Evolutionary conservation across 1,284 basidiomycete genomes (phyloP), one percentile per base, ranked within the genome.

Genomic region (Sporisorium graminicola): DNA sequence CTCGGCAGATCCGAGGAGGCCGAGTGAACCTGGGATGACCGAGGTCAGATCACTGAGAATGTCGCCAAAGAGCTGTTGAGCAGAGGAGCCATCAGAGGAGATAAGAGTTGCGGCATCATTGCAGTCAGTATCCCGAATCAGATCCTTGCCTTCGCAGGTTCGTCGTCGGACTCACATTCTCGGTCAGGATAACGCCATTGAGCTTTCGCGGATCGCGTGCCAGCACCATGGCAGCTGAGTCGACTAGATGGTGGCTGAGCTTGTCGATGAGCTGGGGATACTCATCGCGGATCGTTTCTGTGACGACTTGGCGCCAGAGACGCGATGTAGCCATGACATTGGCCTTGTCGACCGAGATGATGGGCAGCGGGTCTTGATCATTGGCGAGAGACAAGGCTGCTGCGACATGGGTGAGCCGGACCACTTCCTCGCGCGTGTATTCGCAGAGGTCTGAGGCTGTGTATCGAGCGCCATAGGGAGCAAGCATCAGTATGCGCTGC

Each of bases 291-390:
- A 82, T 67, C 13, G 81, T 82, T 52, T 82, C 81, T n/a, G 73
- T 78, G 54, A 82, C 80, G 22, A 82, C 80, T 86, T 92, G 94
- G 66, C 96, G 89, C 96, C 96, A 99, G 52, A 99, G 88, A 50
- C 96, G 89, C 44, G 93, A 95, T 80, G 91, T 94, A 31, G 96
- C 96, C 65, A 99, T 90, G 33, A 99, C 96, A 86, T 99, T 99
- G 65, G 96, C 96, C 88, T 99, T 99, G 89, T 99, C 96, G 86
- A 99, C 90, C 1, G 94, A 96, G 86, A 94, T 93, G 74, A 99
- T 91, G 46, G 91, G 89, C 59, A 95, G 89, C 20, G 95, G 94
- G 6, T 96, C 96, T 13, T 54, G 90, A 87, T 46, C 88, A 60
- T 94, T 87, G 6, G 96, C 95, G 77, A 98, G 93, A 86, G 94